These are phyloP conservation scores for Bifiguratus adelaidae DNA, from an alignment of 192 early-diverging fungal species.

Conservation along the genomic window DNA sequence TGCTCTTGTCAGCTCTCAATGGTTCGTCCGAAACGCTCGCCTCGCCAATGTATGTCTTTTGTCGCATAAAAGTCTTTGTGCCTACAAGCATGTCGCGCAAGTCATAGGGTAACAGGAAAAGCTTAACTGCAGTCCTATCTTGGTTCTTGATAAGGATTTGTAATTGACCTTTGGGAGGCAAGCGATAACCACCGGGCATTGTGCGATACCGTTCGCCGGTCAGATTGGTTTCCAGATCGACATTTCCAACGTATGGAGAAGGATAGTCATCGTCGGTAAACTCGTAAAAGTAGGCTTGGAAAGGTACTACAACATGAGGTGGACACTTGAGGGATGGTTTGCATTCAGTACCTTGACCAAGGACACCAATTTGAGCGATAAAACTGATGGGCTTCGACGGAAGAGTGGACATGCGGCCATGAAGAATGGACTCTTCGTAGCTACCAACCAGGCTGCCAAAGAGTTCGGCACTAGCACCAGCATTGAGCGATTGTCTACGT, in stretches of 20 bases:
- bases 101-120: constrained; percentile 75
- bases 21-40: constrained; percentile 15
- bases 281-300: constrained; percentile 71
- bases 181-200: constrained; percentile 44
- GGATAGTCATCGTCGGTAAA: constrained; percentile 39
- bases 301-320: constrained; percentile 47
- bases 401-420: constrained; percentile 63
- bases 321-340: constrained; percentile 51
- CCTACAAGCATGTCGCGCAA: constrained; percentile 58
- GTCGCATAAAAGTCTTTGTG: constrained; percentile 70
- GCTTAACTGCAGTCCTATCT: constrained; percentile 62
- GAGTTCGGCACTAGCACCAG: constrained; percentile 8
- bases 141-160: constrained; percentile 79
- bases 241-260: constrained; percentile 66
- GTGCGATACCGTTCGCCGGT: constrained; percentile 23
- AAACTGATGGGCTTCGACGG: constrained; percentile 68
- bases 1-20: constrained; percentile 2
- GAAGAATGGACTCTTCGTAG: constrained; percentile 63
- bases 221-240: constrained; percentile 47
- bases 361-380: constrained; percentile 55
- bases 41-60: constrained; percentile 75
- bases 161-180: constrained; percentile 63
- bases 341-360: constrained; percentile 48
- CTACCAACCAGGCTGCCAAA: constrained; percentile 34
- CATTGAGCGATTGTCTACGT: constrained; percentile 6